These are phyloP conservation scores for Trichothecium roseum DNA, from an alignment of 2,329 filamentous ascomycete genomes.

Conservation along the genomic window DNA sequence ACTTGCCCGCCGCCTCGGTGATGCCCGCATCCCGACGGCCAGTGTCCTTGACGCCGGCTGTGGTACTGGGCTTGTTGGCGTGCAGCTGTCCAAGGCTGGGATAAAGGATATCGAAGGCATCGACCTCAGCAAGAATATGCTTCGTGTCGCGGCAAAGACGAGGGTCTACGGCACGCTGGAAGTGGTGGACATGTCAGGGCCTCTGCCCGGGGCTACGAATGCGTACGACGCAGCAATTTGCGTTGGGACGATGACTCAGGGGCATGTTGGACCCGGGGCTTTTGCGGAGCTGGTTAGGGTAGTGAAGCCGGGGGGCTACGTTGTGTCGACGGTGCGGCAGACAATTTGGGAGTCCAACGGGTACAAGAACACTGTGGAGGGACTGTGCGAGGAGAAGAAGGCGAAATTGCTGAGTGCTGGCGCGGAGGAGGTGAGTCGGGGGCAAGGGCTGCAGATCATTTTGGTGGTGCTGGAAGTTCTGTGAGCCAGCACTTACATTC, in stretches of 20 bases:
- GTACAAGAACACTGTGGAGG: constrained; percentile 33
- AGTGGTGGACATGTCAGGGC: constrained; percentile 34
- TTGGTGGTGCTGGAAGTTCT: constrained; percentile 18
- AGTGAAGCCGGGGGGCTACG: constrained; percentile 31
- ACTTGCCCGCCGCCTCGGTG: constrained; percentile 18
- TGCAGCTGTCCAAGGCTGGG: constrained; percentile 30
- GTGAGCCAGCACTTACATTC: no score
- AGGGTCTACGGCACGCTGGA: constrained; percentile 35
- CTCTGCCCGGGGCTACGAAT: constrained; percentile 24
- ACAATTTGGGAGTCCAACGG: constrained; percentile 37
- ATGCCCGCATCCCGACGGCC: constrained; percentile 10
- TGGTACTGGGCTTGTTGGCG: constrained; percentile 42
- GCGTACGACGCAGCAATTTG: constrained; percentile 42
- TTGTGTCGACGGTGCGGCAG: constrained; percentile 41
- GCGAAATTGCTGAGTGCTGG: constrained; percentile 16
- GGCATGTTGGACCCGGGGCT: constrained; percentile 40
- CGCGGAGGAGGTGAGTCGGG: constrained; percentile 20
- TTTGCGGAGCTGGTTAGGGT: constrained; percentile 40
- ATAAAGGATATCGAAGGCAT: constrained; percentile 38
- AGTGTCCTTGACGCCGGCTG: constrained; percentile 43
- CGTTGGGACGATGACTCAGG: constrained; percentile 43
- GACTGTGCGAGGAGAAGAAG: constrained; percentile 16
- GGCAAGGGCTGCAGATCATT: constrained; percentile 16
- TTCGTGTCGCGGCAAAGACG: constrained; percentile 35
- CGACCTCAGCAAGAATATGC: constrained; percentile 43